Percentiles rank a stretch among this genome's conserved stretches.
phyloP scores from a whole-genome alignment of 306 rosid species.

The Quillaja saponaria region DNA sequence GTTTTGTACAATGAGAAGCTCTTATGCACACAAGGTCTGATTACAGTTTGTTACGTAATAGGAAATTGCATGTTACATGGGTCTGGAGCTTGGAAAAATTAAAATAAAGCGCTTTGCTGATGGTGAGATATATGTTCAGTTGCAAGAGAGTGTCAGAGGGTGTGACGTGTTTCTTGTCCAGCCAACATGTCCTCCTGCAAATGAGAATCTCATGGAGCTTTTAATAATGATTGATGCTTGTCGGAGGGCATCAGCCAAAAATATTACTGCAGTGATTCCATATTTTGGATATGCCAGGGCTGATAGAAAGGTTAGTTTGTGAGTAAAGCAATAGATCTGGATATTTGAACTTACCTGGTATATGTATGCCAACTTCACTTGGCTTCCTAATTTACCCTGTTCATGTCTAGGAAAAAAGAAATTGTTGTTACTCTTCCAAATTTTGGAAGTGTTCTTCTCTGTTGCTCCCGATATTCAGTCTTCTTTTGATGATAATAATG shows the following conservation, averaged over 20 bases:
- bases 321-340: neutral
- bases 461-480: neutral
- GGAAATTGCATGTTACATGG: slow-evolving; percentile 98
- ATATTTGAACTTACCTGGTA: neutral
- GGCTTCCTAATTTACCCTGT: neutral
- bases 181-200: slow-evolving; percentile 98
- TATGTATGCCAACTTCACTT: neutral
- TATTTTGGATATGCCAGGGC: slow-evolving; percentile 98
- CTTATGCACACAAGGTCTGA: slow-evolving; percentile 15
- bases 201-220: slow-evolving; percentile 95
- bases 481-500: too few species aligned
- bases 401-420: too few species aligned
- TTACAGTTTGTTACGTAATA: slow-evolving; percentile 16
- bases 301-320: slow-evolving; percentile 74
- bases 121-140: slow-evolving; percentile 92
- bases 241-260: slow-evolving; percentile 94
- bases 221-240: slow-evolving; percentile 92
- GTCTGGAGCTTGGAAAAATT: slow-evolving; percentile 81
- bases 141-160: slow-evolving; percentile 97
- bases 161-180: slow-evolving; percentile 94
- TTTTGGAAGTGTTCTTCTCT: neutral
- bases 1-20: neutral
- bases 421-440: too few species aligned
- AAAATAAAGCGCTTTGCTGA: slow-evolving; percentile 96
- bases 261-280: slow-evolving; percentile 90